Percentiles rank a stretch among this genome's conserved stretches.
phyloP scores from a whole-genome alignment of 2,329 filamentous ascomycete species.

The Exophiala calicioides region DNA sequence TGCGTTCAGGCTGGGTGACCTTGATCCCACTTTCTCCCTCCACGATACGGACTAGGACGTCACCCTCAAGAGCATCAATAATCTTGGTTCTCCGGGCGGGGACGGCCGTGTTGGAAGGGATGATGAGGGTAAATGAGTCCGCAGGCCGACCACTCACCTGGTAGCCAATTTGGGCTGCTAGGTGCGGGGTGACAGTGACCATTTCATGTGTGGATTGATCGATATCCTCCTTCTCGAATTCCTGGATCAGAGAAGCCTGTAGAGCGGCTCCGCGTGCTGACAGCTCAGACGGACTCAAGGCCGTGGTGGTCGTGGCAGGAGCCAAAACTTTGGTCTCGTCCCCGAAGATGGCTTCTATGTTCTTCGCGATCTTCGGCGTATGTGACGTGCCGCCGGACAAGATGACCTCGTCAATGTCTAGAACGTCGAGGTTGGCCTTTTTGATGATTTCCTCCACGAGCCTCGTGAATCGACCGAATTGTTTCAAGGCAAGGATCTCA shows the following conservation, averaged over 20 bases:
- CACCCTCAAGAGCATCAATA: conserved; percentile 75
- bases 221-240: conserved; percentile 91
- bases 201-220: conserved; percentile 94
- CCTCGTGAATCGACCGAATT: conserved; percentile 84
- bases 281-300: conserved; percentile 93
- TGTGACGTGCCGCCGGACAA: conserved; percentile 89
- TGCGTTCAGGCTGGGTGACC: conserved; percentile 82
- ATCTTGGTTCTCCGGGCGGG: conserved; percentile 84
- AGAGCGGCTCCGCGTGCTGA: conserved; percentile 87
- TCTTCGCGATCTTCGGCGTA: conserved; percentile 86
- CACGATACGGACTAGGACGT: conserved; percentile 82
- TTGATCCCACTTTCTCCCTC: conserved; percentile 92
- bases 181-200: conserved; percentile 90
- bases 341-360: conserved; percentile 78
- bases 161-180: conserved; percentile 84
- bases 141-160: conserved; percentile 24
- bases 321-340: conserved; percentile 75
- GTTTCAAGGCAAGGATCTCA: conserved; percentile 82
- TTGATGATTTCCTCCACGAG: conserved; percentile 81
- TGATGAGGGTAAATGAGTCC: conserved; percentile 73
- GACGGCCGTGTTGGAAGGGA: conserved; percentile 83
- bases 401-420: conserved; percentile 94
- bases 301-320: conserved; percentile 72
- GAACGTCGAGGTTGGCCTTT: conserved; percentile 87
- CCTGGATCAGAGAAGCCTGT: conserved; percentile 89